These are phyloP conservation scores for Aechmea fasciata DNA, from an alignment of 176 grass and related monocot species.

Conservation along the genomic window DNA sequence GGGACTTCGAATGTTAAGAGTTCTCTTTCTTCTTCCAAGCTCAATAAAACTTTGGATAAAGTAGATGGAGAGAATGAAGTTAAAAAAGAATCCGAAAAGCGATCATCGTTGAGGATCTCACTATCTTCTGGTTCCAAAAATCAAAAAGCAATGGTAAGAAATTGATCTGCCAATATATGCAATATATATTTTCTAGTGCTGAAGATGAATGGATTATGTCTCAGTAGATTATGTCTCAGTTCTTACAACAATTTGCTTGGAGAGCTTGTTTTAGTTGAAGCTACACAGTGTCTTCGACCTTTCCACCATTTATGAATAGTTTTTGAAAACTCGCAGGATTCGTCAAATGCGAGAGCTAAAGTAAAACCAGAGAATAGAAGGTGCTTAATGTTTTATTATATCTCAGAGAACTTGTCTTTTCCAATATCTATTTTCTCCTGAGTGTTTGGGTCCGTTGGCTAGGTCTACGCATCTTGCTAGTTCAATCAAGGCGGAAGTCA, in stretches of 20 bases:
- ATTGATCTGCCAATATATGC: neutral
- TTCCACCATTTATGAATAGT: neutral
- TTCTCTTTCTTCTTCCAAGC: constrained; percentile 14
- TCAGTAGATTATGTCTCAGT: too few relatives aligned
- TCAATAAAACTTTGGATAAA: neutral
- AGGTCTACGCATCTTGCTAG: neutral
- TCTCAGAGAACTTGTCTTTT: neutral
- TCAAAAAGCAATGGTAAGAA: constrained; percentile 14
- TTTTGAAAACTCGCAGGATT: constrained; percentile 10
- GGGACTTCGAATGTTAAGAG: neutral
- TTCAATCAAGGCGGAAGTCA: constrained; percentile 9
- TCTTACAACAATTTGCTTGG: too few relatives aligned
- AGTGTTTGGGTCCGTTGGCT: neutral
- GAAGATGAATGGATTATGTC: too few relatives aligned
- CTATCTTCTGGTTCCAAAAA: neutral
- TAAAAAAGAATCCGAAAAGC: neutral
- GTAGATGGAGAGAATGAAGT: neutral
- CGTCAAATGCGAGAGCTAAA: constrained; percentile 1
- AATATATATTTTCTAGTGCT: neutral
- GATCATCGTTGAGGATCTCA: neutral
- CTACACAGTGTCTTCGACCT: neutral
- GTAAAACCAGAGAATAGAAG: constrained; percentile 13
- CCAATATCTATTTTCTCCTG: neutral
- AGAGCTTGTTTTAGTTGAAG: too few relatives aligned
- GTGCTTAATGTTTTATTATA: constrained; percentile 1